phyloP scores from a whole-genome alignment of 805 yeast species.

The Isabelozyma heimii region DNA sequence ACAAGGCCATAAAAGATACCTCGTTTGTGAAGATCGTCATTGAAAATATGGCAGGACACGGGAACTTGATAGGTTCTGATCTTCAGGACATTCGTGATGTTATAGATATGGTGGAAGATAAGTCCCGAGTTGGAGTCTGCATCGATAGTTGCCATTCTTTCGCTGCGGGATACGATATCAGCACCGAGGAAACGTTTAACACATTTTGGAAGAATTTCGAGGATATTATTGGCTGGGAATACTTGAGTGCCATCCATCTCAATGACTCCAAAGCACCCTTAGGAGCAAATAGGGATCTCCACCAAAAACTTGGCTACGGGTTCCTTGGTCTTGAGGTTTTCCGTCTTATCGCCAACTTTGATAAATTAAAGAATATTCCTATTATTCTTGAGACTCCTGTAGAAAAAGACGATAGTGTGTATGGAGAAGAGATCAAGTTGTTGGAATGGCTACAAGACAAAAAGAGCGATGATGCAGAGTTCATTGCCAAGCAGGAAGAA shows the following conservation, averaged over 20 bases:
- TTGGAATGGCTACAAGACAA: conserved; percentile 78
- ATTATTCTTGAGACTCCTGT: conserved; percentile 87
- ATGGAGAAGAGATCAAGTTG: conserved; percentile 79
- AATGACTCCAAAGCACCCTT: conserved; percentile 95
- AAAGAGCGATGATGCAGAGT: conserved; percentile 52
- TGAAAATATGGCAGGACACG: conserved; percentile 98
- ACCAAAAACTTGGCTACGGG: conserved; percentile 86
- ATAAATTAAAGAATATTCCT: conserved; percentile 64
- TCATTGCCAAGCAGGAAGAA: conserved; percentile 43
- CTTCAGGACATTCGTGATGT: conserved; percentile 74
- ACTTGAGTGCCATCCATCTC: conserved; percentile 77
- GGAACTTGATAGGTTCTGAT: conserved; percentile 80
- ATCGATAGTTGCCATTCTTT: conserved; percentile 94
- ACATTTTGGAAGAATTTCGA: conserved; percentile 80
- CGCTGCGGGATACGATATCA: conserved; percentile 93
- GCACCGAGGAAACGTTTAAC: conserved; percentile 54
- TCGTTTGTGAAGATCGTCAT: conserved; percentile 79
- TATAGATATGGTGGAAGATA: conserved; percentile 75
- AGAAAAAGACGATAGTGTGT: conserved; percentile 57
- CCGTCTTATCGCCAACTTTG: conserved; percentile 69
- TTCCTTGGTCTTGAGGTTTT: conserved; percentile 86
- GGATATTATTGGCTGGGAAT: conserved; percentile 66
- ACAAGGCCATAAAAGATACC: conserved; percentile 73
- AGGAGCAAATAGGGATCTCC: conserved; percentile 87
- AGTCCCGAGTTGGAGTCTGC: conserved; percentile 89